Conservation (phyloP, 1,284 basidiomycete species). For the Athelia sp. region DNA sequence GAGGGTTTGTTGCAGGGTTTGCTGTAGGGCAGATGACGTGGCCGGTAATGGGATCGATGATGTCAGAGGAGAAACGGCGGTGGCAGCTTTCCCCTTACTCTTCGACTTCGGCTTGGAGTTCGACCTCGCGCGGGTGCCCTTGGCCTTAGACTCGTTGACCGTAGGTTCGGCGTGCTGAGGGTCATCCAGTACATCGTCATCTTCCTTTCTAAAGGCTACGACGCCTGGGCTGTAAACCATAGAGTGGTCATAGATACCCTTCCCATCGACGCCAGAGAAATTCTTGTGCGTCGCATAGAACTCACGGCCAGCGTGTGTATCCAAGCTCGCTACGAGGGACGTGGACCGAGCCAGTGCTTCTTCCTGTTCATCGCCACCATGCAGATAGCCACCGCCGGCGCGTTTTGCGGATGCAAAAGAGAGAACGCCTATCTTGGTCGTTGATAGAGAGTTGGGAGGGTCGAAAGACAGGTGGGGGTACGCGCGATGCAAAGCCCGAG, state of each 20-base stretch:
- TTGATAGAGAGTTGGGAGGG: constrained; percentile 12
- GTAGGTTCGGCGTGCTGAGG: neutral
- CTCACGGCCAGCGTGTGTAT: constrained; percentile 41
- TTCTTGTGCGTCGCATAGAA: constrained; percentile 54
- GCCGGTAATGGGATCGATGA: neutral
- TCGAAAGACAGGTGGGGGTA: constrained; percentile 13
- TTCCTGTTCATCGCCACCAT: constrained; percentile 65
- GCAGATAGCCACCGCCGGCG: constrained; percentile 64
- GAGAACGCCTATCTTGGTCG: constrained; percentile 51
- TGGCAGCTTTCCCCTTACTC: constrained; percentile 7
- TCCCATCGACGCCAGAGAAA: constrained; percentile 32
- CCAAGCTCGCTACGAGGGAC: constrained; percentile 54
- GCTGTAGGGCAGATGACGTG: neutral
- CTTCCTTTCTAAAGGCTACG: constrained; percentile 53
- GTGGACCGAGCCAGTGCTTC: constrained; percentile 69
- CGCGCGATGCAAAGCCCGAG: constrained; percentile 18
- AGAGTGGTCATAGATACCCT: constrained; percentile 58
- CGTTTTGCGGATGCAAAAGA: constrained; percentile 69
- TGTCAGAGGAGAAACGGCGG: neutral
- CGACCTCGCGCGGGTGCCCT: neutral
- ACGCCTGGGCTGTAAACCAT: constrained; percentile 65
- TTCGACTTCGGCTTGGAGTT: neutral
- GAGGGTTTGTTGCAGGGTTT: constrained; percentile 16
- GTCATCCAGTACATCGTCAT: constrained; percentile 25
- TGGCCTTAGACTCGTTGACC: neutral